phyloP scores from a whole-genome alignment of 352 stramenopile species.

The Phytopythium cucurbitacearum region DNA sequence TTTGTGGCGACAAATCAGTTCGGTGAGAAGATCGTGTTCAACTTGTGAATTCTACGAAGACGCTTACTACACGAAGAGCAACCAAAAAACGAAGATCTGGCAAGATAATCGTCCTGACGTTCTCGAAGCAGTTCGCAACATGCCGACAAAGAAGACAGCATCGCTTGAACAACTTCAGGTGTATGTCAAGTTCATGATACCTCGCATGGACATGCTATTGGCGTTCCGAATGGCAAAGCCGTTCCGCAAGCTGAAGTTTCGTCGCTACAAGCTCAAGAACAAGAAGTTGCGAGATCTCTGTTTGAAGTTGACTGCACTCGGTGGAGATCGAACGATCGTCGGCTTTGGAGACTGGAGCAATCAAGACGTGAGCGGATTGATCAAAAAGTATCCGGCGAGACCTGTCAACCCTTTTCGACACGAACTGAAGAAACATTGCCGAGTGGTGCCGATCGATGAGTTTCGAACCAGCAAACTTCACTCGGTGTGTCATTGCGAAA shows the following conservation, averaged over 20 bases:
- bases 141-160: slow-evolving; percentile 16
- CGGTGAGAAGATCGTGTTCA: slow-evolving; percentile 6
- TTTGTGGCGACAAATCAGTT: slow-evolving; percentile 12
- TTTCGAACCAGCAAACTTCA: neutral
- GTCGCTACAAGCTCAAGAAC: slow-evolving; percentile 4
- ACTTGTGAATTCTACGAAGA: slow-evolving; percentile 12
- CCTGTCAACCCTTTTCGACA: neutral
- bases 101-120: neutral
- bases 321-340: slow-evolving; percentile 7
- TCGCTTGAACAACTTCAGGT: slow-evolving; percentile 5
- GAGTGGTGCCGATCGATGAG: neutral
- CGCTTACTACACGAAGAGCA: slow-evolving; percentile 8
- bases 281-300: slow-evolving; percentile 15
- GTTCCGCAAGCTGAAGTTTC: slow-evolving; percentile 12
- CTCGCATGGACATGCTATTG: slow-evolving; percentile 6
- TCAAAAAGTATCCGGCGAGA: slow-evolving; percentile 4
- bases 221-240: slow-evolving; percentile 9
- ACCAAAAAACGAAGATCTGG: slow-evolving; percentile 12
- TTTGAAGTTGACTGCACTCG: no score
- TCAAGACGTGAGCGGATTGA: slow-evolving; percentile 1
- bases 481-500: neutral
- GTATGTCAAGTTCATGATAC: slow-evolving; percentile 8
- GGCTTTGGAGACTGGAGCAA: slow-evolving; percentile 17
- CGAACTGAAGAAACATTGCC: neutral
- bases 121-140: slow-evolving; percentile 6